Base-by-base conservation (phyloP, 805 yeast species). In the Dipodascus geniculatus region DNA sequence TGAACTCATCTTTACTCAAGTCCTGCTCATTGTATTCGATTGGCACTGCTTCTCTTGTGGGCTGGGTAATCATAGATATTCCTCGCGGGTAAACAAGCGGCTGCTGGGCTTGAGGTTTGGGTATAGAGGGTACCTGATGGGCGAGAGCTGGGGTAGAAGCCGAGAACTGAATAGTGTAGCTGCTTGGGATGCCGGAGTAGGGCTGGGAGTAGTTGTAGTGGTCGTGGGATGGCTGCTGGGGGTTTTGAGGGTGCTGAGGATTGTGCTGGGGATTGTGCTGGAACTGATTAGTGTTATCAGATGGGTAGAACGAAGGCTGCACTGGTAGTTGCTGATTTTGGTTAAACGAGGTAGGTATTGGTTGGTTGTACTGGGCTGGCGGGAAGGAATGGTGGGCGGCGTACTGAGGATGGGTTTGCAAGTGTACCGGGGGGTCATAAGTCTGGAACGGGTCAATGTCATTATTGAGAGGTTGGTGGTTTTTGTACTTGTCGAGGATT, bases 1-100 rank as follows among this genome's bases (percentile, higher is more conserved):
- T 87, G 51, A 95, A 82, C 57, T 89, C 96, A 66, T 91, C 98
- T 56, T 77, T 77, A n/a, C 95, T 83, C 58, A 90, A 74, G 51
- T 72, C 77, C 53, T 69, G 71, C 51, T 62, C 67, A 17, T 61
- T 52, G 23, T 63, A 61, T 48, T 67, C 66, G 14, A 67, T 54
- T 1, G 70, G 71, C 3, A 69, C 61, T 8, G 71, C 66, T 57
- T 72, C 75, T 14, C 44, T 14, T 11, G 44, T 38, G 6, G 74
- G 72, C 28, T 70, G 60, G 3, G 73, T 61, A n/a, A 72, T 68
- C 14, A 71, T 69, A 9, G 74, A 71, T 3, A 72, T 71, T 1
- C 75, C 75, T 20, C 65, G 61, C 19, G 75, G 76, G 53, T 71
- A 73, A 16, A 65, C 49, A 20, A 20, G 8, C 19, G 49, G 28